Base-by-base conservation (phyloP, 2,329 filamentous ascomycete genomes). In the Arthrobotrys pseudoclavata region DNA sequence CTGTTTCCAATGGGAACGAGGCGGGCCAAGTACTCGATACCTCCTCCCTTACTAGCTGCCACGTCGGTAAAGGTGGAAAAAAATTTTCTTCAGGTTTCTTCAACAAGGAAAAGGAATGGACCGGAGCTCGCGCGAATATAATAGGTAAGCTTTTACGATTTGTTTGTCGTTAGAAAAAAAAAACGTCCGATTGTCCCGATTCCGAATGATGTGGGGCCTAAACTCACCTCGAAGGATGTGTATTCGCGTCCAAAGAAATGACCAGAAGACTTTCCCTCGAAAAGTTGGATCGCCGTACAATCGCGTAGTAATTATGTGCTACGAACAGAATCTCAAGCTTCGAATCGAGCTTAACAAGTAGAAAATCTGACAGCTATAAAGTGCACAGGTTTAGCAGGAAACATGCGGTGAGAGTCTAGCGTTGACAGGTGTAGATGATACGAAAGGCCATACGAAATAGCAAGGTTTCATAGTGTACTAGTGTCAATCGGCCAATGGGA, bases 1-100 rank as follows among this genome's bases (percentile, higher is more conserved):
- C 42, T 34, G 18, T 76, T 67, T 37, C 72, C 66, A 66, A 76
- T 70, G 69, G 72, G 72, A 76, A 76, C 37, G 60, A 69, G 42
- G 72, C 72, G 72, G 72, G 52, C 45, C 61, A 55, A n/a, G 24
- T 69, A 64, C 10, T 61, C 18, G 37, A 45, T 40, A 60, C 47
- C 20, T 50, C 18, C 22, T 50, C 45, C 52, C 29, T 24, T 26
- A 29, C 18, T 20, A 29, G 53, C 60, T 62, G 47, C 60, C 69
- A 66, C 60, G 69, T 66, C 50, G 60, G 18, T 50, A 50, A 22
- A 50, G 47, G n/a, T 34, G 24, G 10, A 57, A 64, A 26, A 37
- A 50, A 63, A n/a, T n/a, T n/a, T 48, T 60, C 55, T 26, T 60
- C 55, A 13, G 55, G 31, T 60, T 40, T 42, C 55, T 42, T 57